phyloP scores from a whole-genome alignment of 768 basidiomycete species.

The Lactarius indigo region DNA sequence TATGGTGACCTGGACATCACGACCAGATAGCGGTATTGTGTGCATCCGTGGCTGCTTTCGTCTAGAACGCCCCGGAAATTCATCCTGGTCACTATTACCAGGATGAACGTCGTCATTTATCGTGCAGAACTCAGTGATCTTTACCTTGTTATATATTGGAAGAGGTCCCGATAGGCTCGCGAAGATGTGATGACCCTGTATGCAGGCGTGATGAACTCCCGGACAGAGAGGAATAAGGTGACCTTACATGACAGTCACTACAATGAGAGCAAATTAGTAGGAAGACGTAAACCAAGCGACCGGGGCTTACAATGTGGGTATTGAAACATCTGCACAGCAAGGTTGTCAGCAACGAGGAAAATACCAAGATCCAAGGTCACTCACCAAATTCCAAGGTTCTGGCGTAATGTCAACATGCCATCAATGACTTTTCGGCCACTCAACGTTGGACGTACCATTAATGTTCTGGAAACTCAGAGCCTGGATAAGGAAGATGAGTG shows the following conservation, averaged over 20 bases:
- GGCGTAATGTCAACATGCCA: neutral
- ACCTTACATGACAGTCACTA: constrained; percentile 21
- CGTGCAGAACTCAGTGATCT: neutral
- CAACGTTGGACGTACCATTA: constrained; percentile 8
- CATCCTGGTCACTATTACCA: constrained; percentile 9
- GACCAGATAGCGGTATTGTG: neutral
- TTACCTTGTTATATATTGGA: constrained; percentile 24
- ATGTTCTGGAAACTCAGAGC: constrained; percentile 17
- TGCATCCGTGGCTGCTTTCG: constrained; percentile 19
- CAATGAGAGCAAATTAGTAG: neutral
- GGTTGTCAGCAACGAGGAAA: neutral
- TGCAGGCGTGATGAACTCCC: neutral
- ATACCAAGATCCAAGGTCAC: neutral
- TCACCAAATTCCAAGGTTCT: constrained; percentile 24
- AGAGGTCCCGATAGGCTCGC: constrained; percentile 24
- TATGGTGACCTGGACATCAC: constrained; percentile 19
- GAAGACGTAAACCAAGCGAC: neutral
- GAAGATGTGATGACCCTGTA: constrained; percentile 22
- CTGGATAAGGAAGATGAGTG: constrained; percentile 1
- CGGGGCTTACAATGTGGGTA: constrained; percentile 20
- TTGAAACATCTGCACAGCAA: constrained; percentile 21
- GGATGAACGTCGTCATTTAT: neutral
- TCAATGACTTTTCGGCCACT: neutral
- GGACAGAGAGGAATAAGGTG: neutral
- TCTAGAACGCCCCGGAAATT: neutral